Evolutionary conservation across 306 rosid genomes (phyloP).

Genomic region (Cucurbita argyrosperma): DNA sequence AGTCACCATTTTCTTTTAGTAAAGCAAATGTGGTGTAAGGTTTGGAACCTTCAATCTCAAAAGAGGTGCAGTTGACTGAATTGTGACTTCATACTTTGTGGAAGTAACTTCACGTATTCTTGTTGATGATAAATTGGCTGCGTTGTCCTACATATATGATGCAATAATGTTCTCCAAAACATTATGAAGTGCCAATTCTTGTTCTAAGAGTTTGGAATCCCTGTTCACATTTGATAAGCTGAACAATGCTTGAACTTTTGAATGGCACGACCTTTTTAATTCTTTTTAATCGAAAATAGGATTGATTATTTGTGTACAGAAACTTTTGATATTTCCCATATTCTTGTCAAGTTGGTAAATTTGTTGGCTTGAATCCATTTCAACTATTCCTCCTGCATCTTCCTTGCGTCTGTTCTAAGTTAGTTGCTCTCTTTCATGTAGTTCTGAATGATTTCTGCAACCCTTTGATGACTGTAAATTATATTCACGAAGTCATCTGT

Average conservation of each 20-base stretch:
- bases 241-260: background rate
- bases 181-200: background rate
- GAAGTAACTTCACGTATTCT: background rate
- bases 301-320: background rate
- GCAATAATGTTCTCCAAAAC: background rate
- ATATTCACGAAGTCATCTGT: background rate
- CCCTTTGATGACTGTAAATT: background rate
- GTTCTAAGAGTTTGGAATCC: background rate
- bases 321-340: background rate
- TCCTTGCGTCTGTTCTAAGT: background rate
- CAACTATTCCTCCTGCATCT: background rate
- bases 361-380: background rate
- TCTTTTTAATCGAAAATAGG: background rate
- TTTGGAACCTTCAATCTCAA: background rate
- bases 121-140: background rate
- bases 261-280: background rate
- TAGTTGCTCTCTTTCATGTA: background rate
- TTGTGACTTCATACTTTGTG: background rate
- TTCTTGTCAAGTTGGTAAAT: no score
- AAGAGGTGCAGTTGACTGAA: background rate
- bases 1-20: background rate
- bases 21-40: background rate
- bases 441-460: background rate
- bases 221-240: background rate
- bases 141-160: background rate